Base-by-base conservation (phyloP, 2,329 filamentous ascomycete genomes). In the Colletotrichum sp. region DNA sequence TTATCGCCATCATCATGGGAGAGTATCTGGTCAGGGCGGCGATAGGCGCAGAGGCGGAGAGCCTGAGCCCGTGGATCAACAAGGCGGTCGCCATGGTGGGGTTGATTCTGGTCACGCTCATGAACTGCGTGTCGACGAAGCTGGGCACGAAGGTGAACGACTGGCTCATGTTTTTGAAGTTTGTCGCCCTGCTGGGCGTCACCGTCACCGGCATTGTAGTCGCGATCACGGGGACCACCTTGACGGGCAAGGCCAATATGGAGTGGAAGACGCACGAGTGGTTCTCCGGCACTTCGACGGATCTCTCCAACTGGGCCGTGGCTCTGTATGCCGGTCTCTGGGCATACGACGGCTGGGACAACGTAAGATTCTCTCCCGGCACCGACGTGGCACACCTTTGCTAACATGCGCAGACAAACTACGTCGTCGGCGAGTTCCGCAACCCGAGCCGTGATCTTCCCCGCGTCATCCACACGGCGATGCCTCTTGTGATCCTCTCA, bases 261-360 rank as follows among this genome's bases (percentile, higher is more conserved):
- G 95, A 97, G 79, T 99, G 97, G 97, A 98, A 97, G 84, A 91
- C 91, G 4, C 92, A 92, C 58, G 91, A 92, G 61, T 98, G 97
- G 96, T 98, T 98, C 81, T 93, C 95, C 70, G 93, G 94, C 72
- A 98, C 96, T 6, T 95, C 91, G 77, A 91, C 89, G 16, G 94
- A 96, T 82, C 89, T 94, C 66, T 97, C 94, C 62, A 93, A 93
- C 78, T 98, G 96, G 94, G 97, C 97, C 4, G 94, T 99, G 62
- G 97, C 97, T 0, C 86, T 99, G 62, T 99, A 99, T 83, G 96
- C 96, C 18, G 97, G 97, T 10, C 89, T 99, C 7, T 99, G 97
- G 97, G 97, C 97, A 1, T 99, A 97, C 85, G 97, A 99, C 82
- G 97, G 97, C 34, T 99, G 97, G 97, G 97, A 99, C 83, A 99